Evolutionary conservation across 2,329 filamentous ascomycete species (phyloP), one percentile per base, ranked within the genome.

Genomic region (Neospermospora avenae): DNA sequence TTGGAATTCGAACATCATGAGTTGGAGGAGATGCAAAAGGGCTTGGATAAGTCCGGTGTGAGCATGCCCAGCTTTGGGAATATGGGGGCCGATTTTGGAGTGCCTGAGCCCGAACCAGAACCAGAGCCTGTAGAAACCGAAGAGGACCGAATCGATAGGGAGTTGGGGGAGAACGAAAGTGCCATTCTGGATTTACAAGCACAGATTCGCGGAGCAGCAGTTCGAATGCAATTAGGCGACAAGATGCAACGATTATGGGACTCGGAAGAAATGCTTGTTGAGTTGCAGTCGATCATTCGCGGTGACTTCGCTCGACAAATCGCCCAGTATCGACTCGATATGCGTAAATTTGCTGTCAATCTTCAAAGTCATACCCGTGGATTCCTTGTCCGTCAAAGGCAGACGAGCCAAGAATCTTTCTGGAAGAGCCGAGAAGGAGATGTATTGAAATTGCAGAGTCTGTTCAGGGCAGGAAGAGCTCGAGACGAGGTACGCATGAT

Each of bases 61-160:
- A 96, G 85, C 71, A 97, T 99, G 92, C 95, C 95, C 41, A 96
- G 91, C 77, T 99, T 99, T 77, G 92, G 92, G 58, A 96, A 93
- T 61, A 98, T 99, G 90, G 89, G 93, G 54, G 93, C 92, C 64
- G 93, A 95, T 71, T 97, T 99, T 79, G 92, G 91, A 39, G 88
- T 93, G 69, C 85, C 87, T 1, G 82, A 88, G 58, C 89, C 89
- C 0, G 88, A 92, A 69, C 88, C 88, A 0, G 86, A 89, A 66
- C 88, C 88, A 0, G 86, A 89, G 66, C 86, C 86, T 1, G 79
- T 85, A 3, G 95, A 98, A 71, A 92, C 90, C 0, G 93, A 98
- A 68, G 90, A 98, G 70, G 92, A 98, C 69, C 82, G 92, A 45
- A 88, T 95, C 58, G 85, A 93, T 52, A 83, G 92, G 57, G 91